Evolutionary conservation across 441 rosid genomes (phyloP), one percentile per base, ranked within the genome.

Genomic region (Geranium incanum): DNA sequence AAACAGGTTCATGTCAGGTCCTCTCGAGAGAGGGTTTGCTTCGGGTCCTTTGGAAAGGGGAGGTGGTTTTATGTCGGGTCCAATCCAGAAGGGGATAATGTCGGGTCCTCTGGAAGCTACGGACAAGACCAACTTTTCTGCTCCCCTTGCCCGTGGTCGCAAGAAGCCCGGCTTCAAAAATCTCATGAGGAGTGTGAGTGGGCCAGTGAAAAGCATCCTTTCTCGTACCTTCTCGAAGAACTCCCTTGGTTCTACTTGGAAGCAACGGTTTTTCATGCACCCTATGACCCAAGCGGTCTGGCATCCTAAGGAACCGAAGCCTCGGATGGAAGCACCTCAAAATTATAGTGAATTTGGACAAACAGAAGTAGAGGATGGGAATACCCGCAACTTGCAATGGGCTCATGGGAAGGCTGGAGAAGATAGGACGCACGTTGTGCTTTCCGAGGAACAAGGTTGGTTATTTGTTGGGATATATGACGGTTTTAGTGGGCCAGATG

Each of bases 401-500:
- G 98, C 98, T 79, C 98, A 93, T 76, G 98, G 98, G 76, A 93
- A 85, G 85, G 98, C 98, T 59, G 98, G 98, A 64, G 98, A 93
- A 83, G 98, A 93, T 72, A 86, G 97, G 78, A 93, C 91, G 72
- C 98, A 93, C 74, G 96, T 93, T 39, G 98, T 93, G 80, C 90
- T 93, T 73, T 93, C 97, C 38, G 98, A 93, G 78, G 96, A 93
- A 74, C 98, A 93, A 76, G 97, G 98, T 72, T 93, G 98, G 98
- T 79, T 93, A 68, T 93, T 85, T 81, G 85, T 91, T 15, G 98
- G 96, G 67, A 93, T 93, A 76, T 93, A 93, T 82, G 98, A 93
- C 81, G 98, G 98, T 68, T 93, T 93, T 78, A 93, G 93, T 74
- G 98, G 98, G 68, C 98, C 98, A 3, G 98, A 93, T 86, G 98